Conservation (phyloP, 2,329 filamentous ascomycete species). For the Xylariaceae sp. region DNA sequence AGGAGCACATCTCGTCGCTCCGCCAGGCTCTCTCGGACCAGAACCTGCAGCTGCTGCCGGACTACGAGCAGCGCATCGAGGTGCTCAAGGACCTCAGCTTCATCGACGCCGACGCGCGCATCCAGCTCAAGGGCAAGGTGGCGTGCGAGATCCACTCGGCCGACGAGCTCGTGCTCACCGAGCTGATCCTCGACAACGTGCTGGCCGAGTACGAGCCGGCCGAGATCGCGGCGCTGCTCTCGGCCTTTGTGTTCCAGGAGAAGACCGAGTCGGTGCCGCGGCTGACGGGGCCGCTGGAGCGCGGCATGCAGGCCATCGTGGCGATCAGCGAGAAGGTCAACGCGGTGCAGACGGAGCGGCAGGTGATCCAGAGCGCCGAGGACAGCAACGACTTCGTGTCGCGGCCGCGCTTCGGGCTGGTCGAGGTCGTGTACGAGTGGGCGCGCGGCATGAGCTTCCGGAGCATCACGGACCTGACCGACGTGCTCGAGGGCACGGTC, state of each 20-base stretch:
- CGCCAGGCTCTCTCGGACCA: constrained; percentile 90
- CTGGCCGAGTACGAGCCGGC: constrained; percentile 91
- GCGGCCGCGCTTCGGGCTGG: constrained; percentile 80
- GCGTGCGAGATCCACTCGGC: constrained; percentile 97
- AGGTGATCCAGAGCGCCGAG: constrained; percentile 84
- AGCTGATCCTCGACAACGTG: constrained; percentile 93
- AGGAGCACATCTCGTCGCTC: constrained; percentile 83
- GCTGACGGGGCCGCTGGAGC: constrained; percentile 73
- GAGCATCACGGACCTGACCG: constrained; percentile 90
- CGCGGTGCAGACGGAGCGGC: constrained; percentile 76
- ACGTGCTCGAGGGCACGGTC: constrained; percentile 95
- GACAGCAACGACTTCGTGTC: constrained; percentile 90
- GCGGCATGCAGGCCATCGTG: constrained; percentile 78
- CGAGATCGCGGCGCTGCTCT: constrained; percentile 90
- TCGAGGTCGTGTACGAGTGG: constrained; percentile 99
- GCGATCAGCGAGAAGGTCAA: constrained; percentile 91
- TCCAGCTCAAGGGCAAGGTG: constrained; percentile 95
- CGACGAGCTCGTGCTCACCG: constrained; percentile 91
- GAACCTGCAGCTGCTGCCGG: constrained; percentile 88
- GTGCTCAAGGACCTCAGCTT: constrained; percentile 90
- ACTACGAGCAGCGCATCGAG: constrained; percentile 90
- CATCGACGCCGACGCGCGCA: constrained; percentile 77
- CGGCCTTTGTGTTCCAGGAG: constrained; percentile 94
- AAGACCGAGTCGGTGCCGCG: constrained; percentile 80
- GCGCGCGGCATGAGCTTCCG: constrained; percentile 97